Conservation (phyloP, 176 grass and related monocot species). For the Dendrocalamus sinicus region DNA sequence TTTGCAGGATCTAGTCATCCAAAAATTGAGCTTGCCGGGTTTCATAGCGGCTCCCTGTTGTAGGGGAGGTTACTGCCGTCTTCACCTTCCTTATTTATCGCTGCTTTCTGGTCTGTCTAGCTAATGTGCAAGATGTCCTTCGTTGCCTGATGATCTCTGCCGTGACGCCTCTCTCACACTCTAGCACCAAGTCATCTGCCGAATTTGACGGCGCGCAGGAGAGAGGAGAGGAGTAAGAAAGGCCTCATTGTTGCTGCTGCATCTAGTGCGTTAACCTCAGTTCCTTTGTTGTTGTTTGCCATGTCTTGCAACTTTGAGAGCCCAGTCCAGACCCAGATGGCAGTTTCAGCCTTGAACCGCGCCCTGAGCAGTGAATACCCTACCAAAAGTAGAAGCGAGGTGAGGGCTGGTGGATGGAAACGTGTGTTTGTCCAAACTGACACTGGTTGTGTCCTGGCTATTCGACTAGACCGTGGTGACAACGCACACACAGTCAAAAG, state of each 20-base stretch:
- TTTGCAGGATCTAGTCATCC: constrained; percentile 40
- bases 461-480: constrained; percentile 66
- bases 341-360: constrained; percentile 60
- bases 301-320: constrained; percentile 71
- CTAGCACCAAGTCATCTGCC: constrained; percentile 34
- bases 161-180: constrained; percentile 25
- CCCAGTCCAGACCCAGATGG: constrained; percentile 78
- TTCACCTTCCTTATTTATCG: constrained; percentile 7
- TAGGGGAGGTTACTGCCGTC: constrained; percentile 15
- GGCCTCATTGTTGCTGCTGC: constrained; percentile 2
- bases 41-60: not conserved
- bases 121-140: constrained; percentile 45
- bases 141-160: constrained; percentile 42
- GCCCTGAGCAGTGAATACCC: constrained; percentile 52
- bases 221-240: constrained; percentile 47
- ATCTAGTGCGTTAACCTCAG: constrained; percentile 16
- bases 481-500: constrained; percentile 78
- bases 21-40: constrained; percentile 11
- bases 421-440: constrained; percentile 76
- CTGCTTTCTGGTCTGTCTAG: constrained; percentile 14
- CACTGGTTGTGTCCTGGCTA: constrained; percentile 57
- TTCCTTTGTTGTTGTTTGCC: not conserved
- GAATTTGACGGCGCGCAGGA: constrained; percentile 33
- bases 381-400: constrained; percentile 41
- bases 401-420: constrained; percentile 53